phyloP scores from a whole-genome alignment of 176 grass and related monocot species.

The Otatea glauca region DNA sequence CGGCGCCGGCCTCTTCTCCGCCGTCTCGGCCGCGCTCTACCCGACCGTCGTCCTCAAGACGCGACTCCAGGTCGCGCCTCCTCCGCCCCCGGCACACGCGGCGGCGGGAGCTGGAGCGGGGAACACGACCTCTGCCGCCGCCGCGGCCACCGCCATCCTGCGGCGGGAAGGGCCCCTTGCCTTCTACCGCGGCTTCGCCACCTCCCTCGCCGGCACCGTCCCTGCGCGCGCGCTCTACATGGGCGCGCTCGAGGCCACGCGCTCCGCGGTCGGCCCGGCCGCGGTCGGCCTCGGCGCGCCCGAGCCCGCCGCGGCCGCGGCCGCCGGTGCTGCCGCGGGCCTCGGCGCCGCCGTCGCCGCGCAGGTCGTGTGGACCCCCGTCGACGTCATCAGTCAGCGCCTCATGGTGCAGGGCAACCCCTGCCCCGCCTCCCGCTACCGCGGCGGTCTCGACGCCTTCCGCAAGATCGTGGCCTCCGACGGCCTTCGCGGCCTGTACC shows the following conservation, averaged over 20 bases:
- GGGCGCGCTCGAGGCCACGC: slow-evolving; percentile 73
- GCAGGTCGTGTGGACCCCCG: slow-evolving; percentile 80
- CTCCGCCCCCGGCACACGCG: neutral
- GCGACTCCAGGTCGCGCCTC: slow-evolving; percentile 63
- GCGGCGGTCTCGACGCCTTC: slow-evolving; percentile 68
- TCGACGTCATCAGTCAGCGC: slow-evolving; percentile 80
- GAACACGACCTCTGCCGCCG: slow-evolving; percentile 46
- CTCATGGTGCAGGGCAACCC: slow-evolving; percentile 79
- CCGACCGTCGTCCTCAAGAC: slow-evolving; percentile 80
- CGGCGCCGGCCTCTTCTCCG: slow-evolving; percentile 55
- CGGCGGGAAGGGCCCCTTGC: slow-evolving; percentile 61
- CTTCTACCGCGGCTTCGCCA: slow-evolving; percentile 81
- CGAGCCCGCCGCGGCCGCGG: slow-evolving; percentile 52
- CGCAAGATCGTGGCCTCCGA: slow-evolving; percentile 63
- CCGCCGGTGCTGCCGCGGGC: slow-evolving; percentile 46
- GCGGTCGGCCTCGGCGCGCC: slow-evolving; percentile 50
- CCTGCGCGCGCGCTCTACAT: slow-evolving; percentile 84
- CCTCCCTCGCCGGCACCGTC: slow-evolving; percentile 72
- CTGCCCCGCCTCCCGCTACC: slow-evolving; percentile 53
- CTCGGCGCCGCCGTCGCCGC: slow-evolving; percentile 58
- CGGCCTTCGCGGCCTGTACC: slow-evolving; percentile 68
- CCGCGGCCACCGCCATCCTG: slow-evolving; percentile 56
- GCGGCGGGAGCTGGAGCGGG: neutral
- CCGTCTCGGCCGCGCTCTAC: slow-evolving; percentile 61
- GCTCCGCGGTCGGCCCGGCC: slow-evolving; percentile 47